Evolutionary conservation across 2,329 filamentous ascomycete genomes (phyloP).

Genomic region (Cladophialophora psammophila): DNA sequence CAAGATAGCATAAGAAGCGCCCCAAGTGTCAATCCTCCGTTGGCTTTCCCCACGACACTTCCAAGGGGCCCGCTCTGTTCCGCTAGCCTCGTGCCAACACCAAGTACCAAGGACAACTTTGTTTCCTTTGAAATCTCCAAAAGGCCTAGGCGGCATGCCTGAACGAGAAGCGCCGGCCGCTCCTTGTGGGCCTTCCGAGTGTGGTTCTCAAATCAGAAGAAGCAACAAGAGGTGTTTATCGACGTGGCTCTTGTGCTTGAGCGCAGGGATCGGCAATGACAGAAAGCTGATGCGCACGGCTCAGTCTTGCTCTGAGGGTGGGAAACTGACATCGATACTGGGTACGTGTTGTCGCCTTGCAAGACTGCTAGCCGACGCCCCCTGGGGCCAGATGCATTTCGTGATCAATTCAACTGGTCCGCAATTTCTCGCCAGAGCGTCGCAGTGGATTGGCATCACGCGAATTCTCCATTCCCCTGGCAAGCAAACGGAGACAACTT

Average conservation of each 20-base stretch:
- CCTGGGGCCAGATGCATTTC: neutral
- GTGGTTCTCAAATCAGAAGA: neutral
- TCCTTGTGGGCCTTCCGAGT: neutral
- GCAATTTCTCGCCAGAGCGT: slow-evolving; percentile 6
- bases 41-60: neutral
- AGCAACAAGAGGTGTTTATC: neutral
- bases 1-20: neutral
- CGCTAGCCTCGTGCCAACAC: slow-evolving; percentile 2
- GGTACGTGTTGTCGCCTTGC: neutral
- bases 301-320: too few relatives aligned
- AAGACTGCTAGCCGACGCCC: neutral
- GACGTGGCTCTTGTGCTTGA: neutral
- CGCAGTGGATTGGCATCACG: neutral
- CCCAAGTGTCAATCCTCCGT: neutral
- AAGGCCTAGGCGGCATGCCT: neutral
- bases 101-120: neutral
- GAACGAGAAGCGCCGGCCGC: neutral
- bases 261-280: neutral
- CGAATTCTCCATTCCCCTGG: neutral
- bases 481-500: slow-evolving; percentile 1
- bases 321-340: too few relatives aligned
- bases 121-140: neutral
- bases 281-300: neutral
- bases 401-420: neutral
- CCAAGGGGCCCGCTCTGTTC: slow-evolving; percentile 1